These are phyloP conservation scores for Metschnikowia orientalis DNA, from an alignment of 805 yeast species.

Conservation along the genomic window DNA sequence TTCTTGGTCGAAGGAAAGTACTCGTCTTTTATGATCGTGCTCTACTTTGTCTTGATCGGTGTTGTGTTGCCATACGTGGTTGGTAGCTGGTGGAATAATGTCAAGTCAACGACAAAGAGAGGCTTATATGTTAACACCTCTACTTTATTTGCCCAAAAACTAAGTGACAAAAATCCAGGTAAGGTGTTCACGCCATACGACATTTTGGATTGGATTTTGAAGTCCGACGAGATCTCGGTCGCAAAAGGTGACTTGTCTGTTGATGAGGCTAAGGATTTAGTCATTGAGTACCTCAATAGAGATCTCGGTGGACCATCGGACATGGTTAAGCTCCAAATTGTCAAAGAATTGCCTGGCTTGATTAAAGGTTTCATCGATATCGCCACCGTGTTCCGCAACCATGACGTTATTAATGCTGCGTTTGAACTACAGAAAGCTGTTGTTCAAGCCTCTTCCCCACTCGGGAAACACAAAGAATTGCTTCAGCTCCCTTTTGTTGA, in stretches of 20 bases:
- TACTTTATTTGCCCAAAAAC: slow-evolving; percentile 60
- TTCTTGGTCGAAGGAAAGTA: slow-evolving; percentile 81
- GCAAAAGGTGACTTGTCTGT: slow-evolving; percentile 39
- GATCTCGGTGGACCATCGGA: slow-evolving; percentile 25
- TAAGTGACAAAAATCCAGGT: slow-evolving; percentile 72
- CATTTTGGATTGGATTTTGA: slow-evolving; percentile 55
- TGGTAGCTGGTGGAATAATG: slow-evolving; percentile 85
- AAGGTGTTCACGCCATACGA: slow-evolving; percentile 55
- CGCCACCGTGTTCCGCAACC: slow-evolving; percentile 71
- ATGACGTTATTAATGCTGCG: slow-evolving; percentile 57
- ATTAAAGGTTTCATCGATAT: slow-evolving; percentile 74
- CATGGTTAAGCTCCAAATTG: slow-evolving; percentile 48
- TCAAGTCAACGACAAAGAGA: slow-evolving; percentile 71
- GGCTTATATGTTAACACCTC: slow-evolving; percentile 88
- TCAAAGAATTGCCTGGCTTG: slow-evolving; percentile 60
- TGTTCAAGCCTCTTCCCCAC: slow-evolving; percentile 66
- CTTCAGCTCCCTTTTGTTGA: slow-evolving; percentile 79
- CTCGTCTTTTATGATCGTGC: slow-evolving; percentile 56
- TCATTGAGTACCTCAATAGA: slow-evolving; percentile 59
- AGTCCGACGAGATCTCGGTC: slow-evolving; percentile 59
- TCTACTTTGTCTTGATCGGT: slow-evolving; percentile 71
- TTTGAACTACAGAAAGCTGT: slow-evolving; percentile 66
- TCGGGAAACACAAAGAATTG: slow-evolving; percentile 54
- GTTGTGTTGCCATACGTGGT: slow-evolving; percentile 75
- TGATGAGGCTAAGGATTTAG: slow-evolving; percentile 46